These are phyloP conservation scores for Cucurbita argyrosperma DNA, from an alignment of 306 rosid species.

Conservation along the genomic window DNA sequence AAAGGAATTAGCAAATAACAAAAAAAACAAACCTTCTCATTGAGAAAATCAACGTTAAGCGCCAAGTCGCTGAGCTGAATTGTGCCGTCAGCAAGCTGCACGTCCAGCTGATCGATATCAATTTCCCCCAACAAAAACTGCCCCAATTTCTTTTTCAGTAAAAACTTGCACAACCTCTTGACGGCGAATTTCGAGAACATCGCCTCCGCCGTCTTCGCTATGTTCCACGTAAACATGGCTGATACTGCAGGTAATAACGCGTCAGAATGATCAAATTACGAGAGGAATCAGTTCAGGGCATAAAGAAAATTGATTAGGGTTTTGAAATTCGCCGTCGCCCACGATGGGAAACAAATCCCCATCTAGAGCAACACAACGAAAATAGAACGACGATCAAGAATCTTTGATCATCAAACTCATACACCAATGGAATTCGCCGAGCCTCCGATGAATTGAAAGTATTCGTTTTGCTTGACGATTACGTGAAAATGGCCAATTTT, in stretches of 20 bases:
- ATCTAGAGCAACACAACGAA: background rate
- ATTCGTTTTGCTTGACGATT: background rate
- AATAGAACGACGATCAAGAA: background rate
- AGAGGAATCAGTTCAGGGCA: background rate
- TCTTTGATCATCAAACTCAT: background rate
- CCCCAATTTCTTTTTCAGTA: slow-evolving; percentile 87
- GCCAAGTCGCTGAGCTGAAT: slow-evolving; percentile 91
- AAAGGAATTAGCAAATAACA: background rate
- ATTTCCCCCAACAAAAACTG: slow-evolving; percentile 75
- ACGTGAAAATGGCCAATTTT: background rate
- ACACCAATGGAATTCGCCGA: background rate
- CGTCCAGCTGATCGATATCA: slow-evolving; percentile 85
- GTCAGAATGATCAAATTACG: background rate
- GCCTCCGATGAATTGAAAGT: background rate
- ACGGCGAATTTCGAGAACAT: slow-evolving; percentile 84
- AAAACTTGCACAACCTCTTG: slow-evolving; percentile 68
- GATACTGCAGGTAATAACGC: background rate
- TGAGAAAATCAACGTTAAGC: slow-evolving; percentile 67
- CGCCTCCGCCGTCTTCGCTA: slow-evolving; percentile 91
- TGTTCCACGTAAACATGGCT: slow-evolving; percentile 74
- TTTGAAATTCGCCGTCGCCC: background rate
- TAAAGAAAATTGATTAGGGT: background rate
- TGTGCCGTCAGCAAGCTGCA: slow-evolving; percentile 64
- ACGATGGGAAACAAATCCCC: background rate
- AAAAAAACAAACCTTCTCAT: slow-evolving; percentile 37